phyloP scores from a whole-genome alignment of 148 eudicot species.

The Fagopyrum esculentum region DNA sequence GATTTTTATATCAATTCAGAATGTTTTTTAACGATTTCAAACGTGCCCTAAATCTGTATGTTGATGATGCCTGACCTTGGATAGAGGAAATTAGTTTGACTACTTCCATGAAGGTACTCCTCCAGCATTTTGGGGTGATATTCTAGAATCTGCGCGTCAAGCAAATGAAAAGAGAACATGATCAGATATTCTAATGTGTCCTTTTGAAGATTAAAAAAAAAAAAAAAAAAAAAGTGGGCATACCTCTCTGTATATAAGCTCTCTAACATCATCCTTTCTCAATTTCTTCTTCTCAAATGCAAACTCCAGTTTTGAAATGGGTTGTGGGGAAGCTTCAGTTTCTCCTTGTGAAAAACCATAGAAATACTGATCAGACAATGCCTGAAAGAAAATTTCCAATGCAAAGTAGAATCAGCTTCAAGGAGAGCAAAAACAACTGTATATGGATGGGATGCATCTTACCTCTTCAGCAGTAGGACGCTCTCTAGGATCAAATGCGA shows the following conservation, averaged over 20 bases:
- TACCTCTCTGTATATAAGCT: conserved; percentile 31
- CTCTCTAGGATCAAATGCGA: conserved; percentile 93
- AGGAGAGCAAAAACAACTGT: neutral
- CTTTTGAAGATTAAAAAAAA: neutral
- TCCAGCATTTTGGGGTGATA: conserved; percentile 78
- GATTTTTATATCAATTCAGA: too few species aligned
- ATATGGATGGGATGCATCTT: neutral
- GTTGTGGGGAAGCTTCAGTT: conserved; percentile 35
- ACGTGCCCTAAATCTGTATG: neutral
- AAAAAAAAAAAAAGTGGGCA: neutral
- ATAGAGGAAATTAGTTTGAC: conserved; percentile 68
- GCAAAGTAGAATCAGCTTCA: conserved; percentile 9
- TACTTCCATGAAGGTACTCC: conserved; percentile 58
- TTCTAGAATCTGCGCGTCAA: conserved; percentile 44
- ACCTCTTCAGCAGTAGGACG: conserved; percentile 90
- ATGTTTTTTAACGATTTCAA: too few species aligned
- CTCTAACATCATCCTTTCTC: conserved; percentile 49
- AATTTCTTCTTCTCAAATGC: conserved; percentile 47
- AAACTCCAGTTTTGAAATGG: conserved; percentile 45
- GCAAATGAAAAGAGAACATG: too few species aligned
- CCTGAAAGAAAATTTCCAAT: conserved; percentile 15
- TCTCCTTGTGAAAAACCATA: conserved; percentile 37
- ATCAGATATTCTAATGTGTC: neutral
- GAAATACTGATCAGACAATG: conserved; percentile 42
- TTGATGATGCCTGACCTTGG: conserved; percentile 43